Evolutionary conservation across 2,329 filamentous ascomycete species (phyloP), one percentile per base, ranked within the genome.

Genomic region (Talaromyces sp.): DNA sequence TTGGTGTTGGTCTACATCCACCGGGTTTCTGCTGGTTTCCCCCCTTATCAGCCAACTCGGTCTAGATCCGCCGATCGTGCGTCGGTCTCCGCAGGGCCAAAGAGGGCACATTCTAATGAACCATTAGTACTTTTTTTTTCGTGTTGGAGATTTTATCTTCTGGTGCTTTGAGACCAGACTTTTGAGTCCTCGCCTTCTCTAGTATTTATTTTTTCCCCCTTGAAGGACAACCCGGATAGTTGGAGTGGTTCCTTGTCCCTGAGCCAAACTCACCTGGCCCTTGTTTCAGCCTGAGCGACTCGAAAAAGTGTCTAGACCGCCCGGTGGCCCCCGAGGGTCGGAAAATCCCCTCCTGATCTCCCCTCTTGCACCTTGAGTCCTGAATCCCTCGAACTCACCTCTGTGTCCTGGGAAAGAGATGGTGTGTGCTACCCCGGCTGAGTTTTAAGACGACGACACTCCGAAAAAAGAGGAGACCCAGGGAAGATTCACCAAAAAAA

Each of bases 251-350:
- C 47, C 14, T 43, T 17, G 17, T 42, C 16, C 52, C 49, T 54
- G 49, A 52, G 48, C 52, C 52, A 54, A 35, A 51, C 49, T 51
- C 17, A n/a, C n/a, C n/a, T n/a, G n/a, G 10, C 51, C 51, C 42
- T 41, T 50, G 58, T 65, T 65, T 65, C 55, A 63, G 55, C 46
- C 49, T 40, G 36, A 44, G 48, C 35, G 40, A 42, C 7, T 53
- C 55, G 56, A 58, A 53, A 60, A 53, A 60, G 45, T 55, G 65
- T 69, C 67, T 69, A 69, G 67, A 68, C 67, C 66, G 60, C 65
- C 60, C 65, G 55, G 54, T n/a, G n/a, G n/a, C 55, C 49, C 63
- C 61, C 51, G 58, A 58, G 55, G 55, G 52, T 56, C 56, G 52
- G 60, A 61, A 64, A 58, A 62, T 61, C 64, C 63, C 63, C 64